Base-by-base conservation (phyloP, 345 rosid genomes). In the Camelina hispida region DNA sequence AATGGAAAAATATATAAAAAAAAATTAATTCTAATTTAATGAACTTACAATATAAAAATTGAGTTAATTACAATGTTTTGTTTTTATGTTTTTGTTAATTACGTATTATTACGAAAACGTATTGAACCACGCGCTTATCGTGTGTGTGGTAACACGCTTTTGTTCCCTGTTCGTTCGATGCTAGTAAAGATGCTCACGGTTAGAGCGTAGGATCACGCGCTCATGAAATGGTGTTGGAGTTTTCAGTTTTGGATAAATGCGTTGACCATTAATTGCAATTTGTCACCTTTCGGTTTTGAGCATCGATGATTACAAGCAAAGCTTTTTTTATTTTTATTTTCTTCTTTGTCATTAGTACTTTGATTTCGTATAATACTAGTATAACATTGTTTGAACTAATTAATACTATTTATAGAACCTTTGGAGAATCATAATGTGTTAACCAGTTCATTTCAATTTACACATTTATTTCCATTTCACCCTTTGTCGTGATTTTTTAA, bases 301-400 rank as follows among this genome's bases (percentile, higher is more conserved):
- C 80, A 65, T 64, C 72, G 80, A 77, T 77, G 67, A 71, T 65
- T 75, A 68, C 74, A 52, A 75, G 54, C 48, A 20, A 66, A 56
- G 13, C 34, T 23, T 47, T 57, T 57, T 32, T 32, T 32, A 32
- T 32, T 66, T 13, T 47, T 25, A 25, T 4, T 65, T 65, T 58
- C 34, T 38, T 25, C 28, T 30, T 1, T 6, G 35, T 32, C 14
- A 28, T 54, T 16, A 42, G 37, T 56, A 25, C 22, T 5, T 9
- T 7, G 14, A 9, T 18, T 70, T 44, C 1, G 44, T 59, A 8
- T 46, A 3, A 15, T 23, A 23, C 25, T 22, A 22, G 23, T n/a
- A 47, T 2, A 44, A 47, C 51, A 47, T 47, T n/a, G 4, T 18
- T 34, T 50, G 5, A 48, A 7, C 48, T 34, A 65, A 16, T 47